These are phyloP conservation scores for Gonapodya prolifera DNA, from an alignment of 192 early-diverging fungal genomes.

Conservation along the genomic window DNA sequence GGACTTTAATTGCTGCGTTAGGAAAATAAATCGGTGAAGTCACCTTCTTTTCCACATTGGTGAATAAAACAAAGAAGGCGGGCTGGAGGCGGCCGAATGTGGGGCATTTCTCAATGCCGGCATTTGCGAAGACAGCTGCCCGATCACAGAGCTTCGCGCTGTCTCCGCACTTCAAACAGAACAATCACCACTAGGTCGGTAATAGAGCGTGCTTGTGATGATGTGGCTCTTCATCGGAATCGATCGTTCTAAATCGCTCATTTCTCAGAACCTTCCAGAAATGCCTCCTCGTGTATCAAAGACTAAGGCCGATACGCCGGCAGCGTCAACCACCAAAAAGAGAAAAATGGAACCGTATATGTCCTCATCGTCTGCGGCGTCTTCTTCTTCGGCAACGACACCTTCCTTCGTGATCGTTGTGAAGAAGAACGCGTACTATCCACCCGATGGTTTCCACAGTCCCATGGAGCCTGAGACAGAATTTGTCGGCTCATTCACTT, in stretches of 20 bases:
- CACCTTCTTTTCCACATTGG: not conserved
- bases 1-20: not conserved
- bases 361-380: not conserved
- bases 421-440: constrained; percentile 1
- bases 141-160: not conserved
- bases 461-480: not conserved
- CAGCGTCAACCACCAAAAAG: not conserved
- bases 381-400: not conserved
- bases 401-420: not conserved
- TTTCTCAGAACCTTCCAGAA: not conserved
- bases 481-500: constrained; percentile 1
- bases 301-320: not conserved
- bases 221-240: not conserved
- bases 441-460: constrained; percentile 3
- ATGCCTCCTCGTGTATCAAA: not conserved
- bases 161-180: not conserved
- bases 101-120: not conserved
- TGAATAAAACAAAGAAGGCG: not conserved
- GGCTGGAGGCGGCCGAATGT: not conserved
- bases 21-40: not conserved
- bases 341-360: not conserved
- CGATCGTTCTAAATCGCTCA: not conserved
- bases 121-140: not conserved
- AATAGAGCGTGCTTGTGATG: not conserved
- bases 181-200: not conserved